Evolutionary conservation across 1,284 basidiomycete species (phyloP).

Genomic region (Ustilago sp.): DNA sequence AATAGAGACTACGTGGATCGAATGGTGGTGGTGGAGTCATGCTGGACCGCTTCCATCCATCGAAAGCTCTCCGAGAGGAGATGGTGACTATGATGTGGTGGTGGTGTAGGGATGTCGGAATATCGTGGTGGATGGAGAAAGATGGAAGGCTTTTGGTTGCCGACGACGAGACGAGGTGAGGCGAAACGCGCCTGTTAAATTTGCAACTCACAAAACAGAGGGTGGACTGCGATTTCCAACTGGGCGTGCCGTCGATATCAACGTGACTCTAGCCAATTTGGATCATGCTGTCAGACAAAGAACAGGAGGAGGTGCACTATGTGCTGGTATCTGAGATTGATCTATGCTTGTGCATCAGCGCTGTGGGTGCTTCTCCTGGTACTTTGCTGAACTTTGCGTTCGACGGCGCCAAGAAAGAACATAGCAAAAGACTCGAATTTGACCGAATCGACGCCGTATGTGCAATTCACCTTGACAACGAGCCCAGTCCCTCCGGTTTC

Average conservation of each 20-base stretch:
- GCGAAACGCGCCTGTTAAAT: background rate
- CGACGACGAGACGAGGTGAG: constrained; percentile 1
- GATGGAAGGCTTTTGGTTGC: background rate
- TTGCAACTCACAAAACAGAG: constrained; percentile 7
- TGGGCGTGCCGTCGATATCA: constrained; percentile 12
- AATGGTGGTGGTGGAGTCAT: constrained; percentile 38
- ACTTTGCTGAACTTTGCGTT: constrained; percentile 2
- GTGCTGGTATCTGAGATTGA: background rate
- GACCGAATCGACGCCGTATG: constrained; percentile 24
- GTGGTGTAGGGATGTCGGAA: constrained; percentile 2
- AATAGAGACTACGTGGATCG: constrained; percentile 48
- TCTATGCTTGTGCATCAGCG: background rate
- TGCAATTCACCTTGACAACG: constrained; percentile 26
- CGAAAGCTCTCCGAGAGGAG: background rate
- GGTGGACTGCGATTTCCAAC: background rate
- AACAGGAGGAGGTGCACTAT: background rate
- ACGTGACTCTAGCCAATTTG: constrained; percentile 6
- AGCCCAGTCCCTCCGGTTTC: constrained; percentile 16
- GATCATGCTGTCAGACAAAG: background rate
- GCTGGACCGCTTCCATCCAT: constrained; percentile 9
- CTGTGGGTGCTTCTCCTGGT: background rate
- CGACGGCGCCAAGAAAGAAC: constrained; percentile 31
- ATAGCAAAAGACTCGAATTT: constrained; percentile 49
- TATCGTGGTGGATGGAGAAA: constrained; percentile 4
- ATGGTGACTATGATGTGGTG: background rate